Base-by-base conservation (phyloP, 495 filamentous ascomycete species). In the Trichoderma asperelloides region DNA sequence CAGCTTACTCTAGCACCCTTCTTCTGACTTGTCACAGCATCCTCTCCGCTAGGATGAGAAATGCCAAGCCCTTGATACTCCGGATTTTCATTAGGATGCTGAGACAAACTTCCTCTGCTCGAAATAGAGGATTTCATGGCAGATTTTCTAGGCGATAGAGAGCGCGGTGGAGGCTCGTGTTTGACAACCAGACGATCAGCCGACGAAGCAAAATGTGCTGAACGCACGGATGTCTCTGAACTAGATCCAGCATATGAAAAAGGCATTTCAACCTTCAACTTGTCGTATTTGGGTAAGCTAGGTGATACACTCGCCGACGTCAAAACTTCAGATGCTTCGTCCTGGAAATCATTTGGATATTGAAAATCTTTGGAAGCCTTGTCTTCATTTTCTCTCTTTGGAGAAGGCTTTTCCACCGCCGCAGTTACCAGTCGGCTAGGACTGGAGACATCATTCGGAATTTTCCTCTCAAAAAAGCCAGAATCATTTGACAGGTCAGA, bases 1-100 rank as follows among this genome's bases (percentile, higher is more conserved):
- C 96, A 97, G 76, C 92, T 96, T 69, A 97, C 93, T 64, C 91
- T 86, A 9, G 84, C 87, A 30, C 80, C 78, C 72, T 89, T 93
- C 75, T 87, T 94, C 57, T 85, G 88, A 6, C 41, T 13, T 27
- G 77, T 67, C 30, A 80, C 75, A 6, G 72, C 68, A 13, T 80
- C 78, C 28, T 92, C 90, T 27, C 92, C 89, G 8, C 57, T 66
- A 49, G 69, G 68, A 37, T 68, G 67, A 25, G 65, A 47, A 15
- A 70, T 70, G 16, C 23, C 63, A 13, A 40, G 60, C 2, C 70
- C 67, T 39, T 80, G 79, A 4, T 73, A 70, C 67, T 81, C 80
- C 8, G 78, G 80, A 8, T 71, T 68, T 37, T 78, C 74, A 47
- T 79, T 78, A 28, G 78, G 76, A n/a, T 78, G 78, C 6, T 80